These are phyloP conservation scores for Sicyos edulis DNA, from an alignment of 306 rosid species.

Conservation along the genomic window DNA sequence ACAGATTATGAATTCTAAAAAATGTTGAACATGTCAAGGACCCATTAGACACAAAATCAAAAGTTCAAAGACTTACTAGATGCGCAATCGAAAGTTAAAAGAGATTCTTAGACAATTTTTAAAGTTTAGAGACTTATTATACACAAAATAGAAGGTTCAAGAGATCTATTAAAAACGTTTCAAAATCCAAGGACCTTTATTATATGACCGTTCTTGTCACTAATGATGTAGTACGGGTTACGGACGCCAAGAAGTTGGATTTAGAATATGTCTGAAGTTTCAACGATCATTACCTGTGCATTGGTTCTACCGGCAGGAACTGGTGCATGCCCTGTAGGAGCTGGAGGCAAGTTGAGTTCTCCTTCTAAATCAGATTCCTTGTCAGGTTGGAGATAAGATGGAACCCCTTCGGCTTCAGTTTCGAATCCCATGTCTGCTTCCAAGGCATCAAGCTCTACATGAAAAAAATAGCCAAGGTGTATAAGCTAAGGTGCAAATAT, in stretches of 20 bases:
- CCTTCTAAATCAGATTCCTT: constrained; percentile 73
- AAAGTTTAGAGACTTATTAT: too few relatives aligned
- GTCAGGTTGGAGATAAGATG: constrained; percentile 96
- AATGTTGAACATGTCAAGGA: too few relatives aligned
- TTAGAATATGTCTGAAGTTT: not conserved
- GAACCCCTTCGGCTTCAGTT: constrained; percentile 73
- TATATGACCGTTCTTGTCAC: not conserved
- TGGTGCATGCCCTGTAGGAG: constrained; percentile 65
- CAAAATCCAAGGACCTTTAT: too few relatives aligned
- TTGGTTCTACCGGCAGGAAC: constrained; percentile 58
- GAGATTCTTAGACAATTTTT: too few relatives aligned
- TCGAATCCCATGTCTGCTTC: constrained; percentile 93
- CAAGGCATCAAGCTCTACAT: constrained; percentile 83
- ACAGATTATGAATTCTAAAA: too few relatives aligned
- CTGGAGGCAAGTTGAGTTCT: constrained; percentile 84
- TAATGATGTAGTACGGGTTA: not conserved
- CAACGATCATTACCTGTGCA: constrained; percentile 44
- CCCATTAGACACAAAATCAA: too few relatives aligned
- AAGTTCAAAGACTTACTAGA: too few relatives aligned
- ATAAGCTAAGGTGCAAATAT: constrained; percentile 1
- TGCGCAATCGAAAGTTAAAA: too few relatives aligned
- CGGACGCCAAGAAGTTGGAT: not conserved
- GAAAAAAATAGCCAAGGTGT: not conserved
- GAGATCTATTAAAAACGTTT: too few relatives aligned
- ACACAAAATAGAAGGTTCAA: too few relatives aligned